Evolutionary conservation across 768 basidiomycete genomes (phyloP), one percentile per base, ranked within the genome.

Genomic region (Phanerodontia chrysosporium): DNA sequence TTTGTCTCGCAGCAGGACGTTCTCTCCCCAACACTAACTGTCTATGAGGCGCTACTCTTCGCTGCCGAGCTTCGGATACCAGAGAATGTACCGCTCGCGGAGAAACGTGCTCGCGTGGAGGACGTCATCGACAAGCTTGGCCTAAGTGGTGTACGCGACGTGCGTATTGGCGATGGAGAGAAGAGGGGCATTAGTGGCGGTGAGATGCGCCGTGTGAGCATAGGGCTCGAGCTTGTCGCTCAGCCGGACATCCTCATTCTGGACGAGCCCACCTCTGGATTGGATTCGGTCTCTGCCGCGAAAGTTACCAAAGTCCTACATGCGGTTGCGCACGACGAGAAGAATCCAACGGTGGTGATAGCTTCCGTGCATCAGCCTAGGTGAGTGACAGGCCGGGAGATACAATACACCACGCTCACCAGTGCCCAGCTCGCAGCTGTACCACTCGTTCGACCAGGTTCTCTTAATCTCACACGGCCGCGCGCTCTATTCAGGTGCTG

Each of bases 1-100:
- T 95, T 93, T 67, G 92, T 95, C 18, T 89, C 92, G 27, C 87
- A 96, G 74, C 84, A 89, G 63, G 94, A 95, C 65, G 77, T 94
- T 49, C 80, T 95, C 9, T 90, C 92, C 0, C 74, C 89, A 0
- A 76, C 74, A 48, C 74, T 80, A n/a, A 82, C 83, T 0, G 81
- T 83, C 3, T 69, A 72, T 18, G 84, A 86, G 67, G 78, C 83
- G 0, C 79, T 98, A 21, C 72, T 90, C 14, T 95, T 97, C 64
- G 93, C 91, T 13, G 92, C 95, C 7, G 82, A 87, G 25, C 79
- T 97, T 8, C 87, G 92, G 3, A 76, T 98, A 0, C 91, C 94
- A 0, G 91, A 92, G 68, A 82, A 76, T 45, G 73, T 92, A 29
- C 74, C 83, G 2, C 76, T 80, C 25, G 69, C 73, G n/a, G 83